Conservation (phyloP, 306 rosid species). For the Sphenostylis stenocarpa region DNA sequence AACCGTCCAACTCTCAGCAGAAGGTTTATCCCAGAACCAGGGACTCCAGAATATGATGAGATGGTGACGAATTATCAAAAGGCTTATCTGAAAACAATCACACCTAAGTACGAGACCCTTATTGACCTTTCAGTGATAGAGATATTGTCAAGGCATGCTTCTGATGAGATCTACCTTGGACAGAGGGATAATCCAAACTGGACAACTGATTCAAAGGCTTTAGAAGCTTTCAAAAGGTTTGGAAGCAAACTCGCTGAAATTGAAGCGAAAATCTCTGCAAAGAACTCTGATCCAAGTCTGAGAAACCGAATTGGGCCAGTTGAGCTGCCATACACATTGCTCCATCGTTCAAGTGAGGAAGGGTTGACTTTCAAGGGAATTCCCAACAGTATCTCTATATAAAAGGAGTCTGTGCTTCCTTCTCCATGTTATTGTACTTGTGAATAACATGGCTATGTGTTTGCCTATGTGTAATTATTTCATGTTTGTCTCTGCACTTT, state of each 20-base stretch:
- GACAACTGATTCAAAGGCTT: slow-evolving; percentile 36
- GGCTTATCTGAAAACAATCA: slow-evolving; percentile 61
- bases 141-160: slow-evolving; percentile 65
- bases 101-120: slow-evolving; percentile 54
- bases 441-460: background rate
- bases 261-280: slow-evolving; percentile 9
- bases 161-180: slow-evolving; percentile 65
- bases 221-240: slow-evolving; percentile 40
- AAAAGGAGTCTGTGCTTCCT: background rate
- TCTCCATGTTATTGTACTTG: background rate
- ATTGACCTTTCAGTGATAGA: slow-evolving; percentile 66
- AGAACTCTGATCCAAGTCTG: slow-evolving; percentile 29
- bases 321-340: slow-evolving; percentile 67
- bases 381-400: slow-evolving; percentile 71
- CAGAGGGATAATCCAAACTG: slow-evolving; percentile 39
- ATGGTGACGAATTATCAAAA: slow-evolving; percentile 43
- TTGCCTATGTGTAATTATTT: background rate
- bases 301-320: slow-evolving; percentile 58
- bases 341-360: slow-evolving; percentile 55
- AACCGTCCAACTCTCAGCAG: slow-evolving; percentile 69
- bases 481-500: background rate
- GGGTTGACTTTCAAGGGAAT: slow-evolving; percentile 80
- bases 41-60: slow-evolving; percentile 58
- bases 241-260: slow-evolving; percentile 35
- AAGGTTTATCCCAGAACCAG: slow-evolving; percentile 53